Evolutionary conservation across 345 rosid genomes (phyloP), one percentile per base, ranked within the genome.

Genomic region (Hirschfeldia incana): DNA sequence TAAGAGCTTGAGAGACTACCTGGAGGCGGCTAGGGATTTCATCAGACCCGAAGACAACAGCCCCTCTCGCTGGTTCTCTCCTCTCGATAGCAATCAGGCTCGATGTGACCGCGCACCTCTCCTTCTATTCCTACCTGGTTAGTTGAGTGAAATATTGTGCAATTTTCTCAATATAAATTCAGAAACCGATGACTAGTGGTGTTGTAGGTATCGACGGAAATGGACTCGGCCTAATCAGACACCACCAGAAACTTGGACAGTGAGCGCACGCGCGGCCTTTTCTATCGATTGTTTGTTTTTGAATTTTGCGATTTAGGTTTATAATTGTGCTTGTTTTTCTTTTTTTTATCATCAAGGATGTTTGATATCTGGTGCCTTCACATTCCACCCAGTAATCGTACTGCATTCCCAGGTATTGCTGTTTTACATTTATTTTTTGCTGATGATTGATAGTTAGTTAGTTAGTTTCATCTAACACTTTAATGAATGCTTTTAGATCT

Each of bases 11-110:
- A 67, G 75, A 77, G 86, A 86, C 59, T 92, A 83, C 77, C 85
- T 92, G 11, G 84, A 83, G 71, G 87, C 81, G 65, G 80, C 86
- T 29, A 74, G 69, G 73, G 86, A 83, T 55, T 80, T 88, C 79
- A 79, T 74, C 68, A 69, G 83, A 72, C 79, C 89, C 10, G 86
- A 79, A 17, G 60, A 53, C 69, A 87, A 86, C 32, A 89, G 93
- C 33, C 90, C 90, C 53, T 87, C 89, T 46, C 88, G 94, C 65
- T 90, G 97, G 92, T 90, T 92, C 83, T 85, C 91, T 65, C 97
- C 94, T 61, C 60, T 86, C 69, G 92, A 86, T 64, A 84, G 86
- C 81, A 83, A 21, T 21, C 21, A 89, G 63, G 74, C 85, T 65
- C 87, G 42, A 58, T 36, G 69, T 70, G 76, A 71, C 28, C 83